Base-by-base conservation (phyloP, 257 asterid genomes). In the Eustoma russellianum region DNA sequence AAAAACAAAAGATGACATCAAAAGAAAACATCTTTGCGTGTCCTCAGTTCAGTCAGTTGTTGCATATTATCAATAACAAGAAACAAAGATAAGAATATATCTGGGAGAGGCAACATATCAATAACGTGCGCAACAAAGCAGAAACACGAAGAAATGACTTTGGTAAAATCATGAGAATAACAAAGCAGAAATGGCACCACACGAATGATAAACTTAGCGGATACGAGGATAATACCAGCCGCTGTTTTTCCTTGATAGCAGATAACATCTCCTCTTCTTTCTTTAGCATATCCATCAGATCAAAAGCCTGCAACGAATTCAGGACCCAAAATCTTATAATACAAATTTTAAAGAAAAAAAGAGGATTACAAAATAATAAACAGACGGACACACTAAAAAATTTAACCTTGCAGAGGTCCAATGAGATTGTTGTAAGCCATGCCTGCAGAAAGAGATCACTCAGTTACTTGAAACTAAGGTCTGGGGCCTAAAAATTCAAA, bases 381-480 rank as follows among this genome's bases (percentile, higher is more conserved):
- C 14, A 47, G 34, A 33, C 33, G 47, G 47, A 49, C 41, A 61
- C 41, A 46, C 30, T 24, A 51, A 47, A 72, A 60, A 48, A 62
- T 59, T 86, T 53, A 76, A 92, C 98, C 99, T 92, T 92, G 66
- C 93, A 88, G 41, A 85, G 80, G 33, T 87, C 90, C 82, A 92
- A 64, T 41, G 94, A 77, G 77, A 88, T 76, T 60, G 91, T 71
- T 19, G 78, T 77, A 51, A 92, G 70, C 97, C 97, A 92, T 47
- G 97, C 97, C 99, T 92, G 83, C 72, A 62, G 59, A 61, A 35
- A 17, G 62, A 41, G 43, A 56, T 9, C 15, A 43, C 35, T 2
- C 6, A 38, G 60, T 47, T 48, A 48, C 34, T 1, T 46, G 46
- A 38, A 5, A 17, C 11, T 2, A 13, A 19, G 35, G 7, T 7